Evolutionary conservation across 2,329 filamentous ascomycete species (phyloP), one percentile per base, ranked within the genome.

Genomic region (Colletotrichum caudatum): DNA sequence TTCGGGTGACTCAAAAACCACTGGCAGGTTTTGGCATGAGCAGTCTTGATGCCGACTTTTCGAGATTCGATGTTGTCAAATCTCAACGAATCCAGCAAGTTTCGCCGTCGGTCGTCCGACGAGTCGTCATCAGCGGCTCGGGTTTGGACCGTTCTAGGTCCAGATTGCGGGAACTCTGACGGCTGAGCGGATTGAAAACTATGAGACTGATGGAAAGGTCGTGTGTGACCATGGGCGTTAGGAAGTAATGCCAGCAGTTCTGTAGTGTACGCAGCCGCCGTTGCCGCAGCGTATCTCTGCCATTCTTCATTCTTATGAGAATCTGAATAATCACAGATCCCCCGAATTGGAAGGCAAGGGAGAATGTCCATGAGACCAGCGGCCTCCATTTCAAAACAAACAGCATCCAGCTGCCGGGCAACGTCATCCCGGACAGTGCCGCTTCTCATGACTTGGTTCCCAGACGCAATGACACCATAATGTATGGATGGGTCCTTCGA

Each of bases 311-410:
- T 79, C 66, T 83, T 83, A 62, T 83, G 80, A 0, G 76, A 78
- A 64, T 84, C 81, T 2, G 80, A 77, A 51, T 82, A 83, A 63
- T 81, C 78, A 46, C 78, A 82, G 1, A 83, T 79, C 0, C 81
- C 81, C 0, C 79, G 76, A 9, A 83, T 79, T 0, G 78, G 75
- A 0, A 82, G 48, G 53, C 78, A 81, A 0, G 77, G 76, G 2
- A 80, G 64, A 0, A 68, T 66, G 1, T 72, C 67, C 46, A 72
- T 73, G 0, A 77, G 26, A 0, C 78, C 77, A 1, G 78, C 75
- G 0, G 72, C 76, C 20, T 78, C 77, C 74, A 78, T 79, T 65
- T 79, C 78, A 12, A 79, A 74, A 16, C 76, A 77, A 0, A 76
- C 5, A 0, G 63, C 69, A 0, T 62, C 64, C 0, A 62, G 35